Conservation (phyloP, 306 rosid species). For the Mucuna pruriens region DNA sequence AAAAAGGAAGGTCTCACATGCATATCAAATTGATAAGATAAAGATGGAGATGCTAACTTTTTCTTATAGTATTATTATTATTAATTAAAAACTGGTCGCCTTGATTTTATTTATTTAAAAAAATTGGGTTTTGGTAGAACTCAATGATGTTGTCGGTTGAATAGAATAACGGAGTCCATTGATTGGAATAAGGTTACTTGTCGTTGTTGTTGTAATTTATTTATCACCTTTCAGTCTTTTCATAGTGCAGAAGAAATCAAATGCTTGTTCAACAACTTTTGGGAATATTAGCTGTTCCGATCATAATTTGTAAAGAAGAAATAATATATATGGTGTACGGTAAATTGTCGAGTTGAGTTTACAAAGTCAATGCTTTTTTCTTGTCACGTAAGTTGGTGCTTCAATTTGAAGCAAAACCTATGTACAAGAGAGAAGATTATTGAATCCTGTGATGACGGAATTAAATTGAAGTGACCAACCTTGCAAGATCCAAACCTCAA, state of each 20-base stretch:
- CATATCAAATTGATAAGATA: neutral
- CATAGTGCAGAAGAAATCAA: neutral
- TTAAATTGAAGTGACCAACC: neutral
- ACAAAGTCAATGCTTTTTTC: neutral
- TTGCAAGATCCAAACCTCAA: no score
- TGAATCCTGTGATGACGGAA: neutral
- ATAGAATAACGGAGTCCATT: neutral
- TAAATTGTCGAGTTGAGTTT: neutral
- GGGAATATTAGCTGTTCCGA: neutral
- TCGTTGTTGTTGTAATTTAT: neutral
- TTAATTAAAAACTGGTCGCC: neutral
- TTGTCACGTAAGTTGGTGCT: neutral
- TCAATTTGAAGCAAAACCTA: neutral
- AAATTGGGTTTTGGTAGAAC: neutral
- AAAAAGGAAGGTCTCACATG: neutral
- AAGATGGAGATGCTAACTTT: neutral
- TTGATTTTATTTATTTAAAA: neutral
- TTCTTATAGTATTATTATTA: neutral
- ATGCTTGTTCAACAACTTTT: neutral
- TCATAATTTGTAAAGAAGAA: neutral
- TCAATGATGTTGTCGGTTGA: neutral
- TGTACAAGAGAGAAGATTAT: neutral
- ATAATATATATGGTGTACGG: neutral
- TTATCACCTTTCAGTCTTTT: neutral
- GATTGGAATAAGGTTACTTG: neutral